A percentile compares a stretch with the other conserved stretches of the same genome.
phyloP scores from a whole-genome alignment of 2,329 filamentous ascomycete species.

The Fusarium begoniae region DNA sequence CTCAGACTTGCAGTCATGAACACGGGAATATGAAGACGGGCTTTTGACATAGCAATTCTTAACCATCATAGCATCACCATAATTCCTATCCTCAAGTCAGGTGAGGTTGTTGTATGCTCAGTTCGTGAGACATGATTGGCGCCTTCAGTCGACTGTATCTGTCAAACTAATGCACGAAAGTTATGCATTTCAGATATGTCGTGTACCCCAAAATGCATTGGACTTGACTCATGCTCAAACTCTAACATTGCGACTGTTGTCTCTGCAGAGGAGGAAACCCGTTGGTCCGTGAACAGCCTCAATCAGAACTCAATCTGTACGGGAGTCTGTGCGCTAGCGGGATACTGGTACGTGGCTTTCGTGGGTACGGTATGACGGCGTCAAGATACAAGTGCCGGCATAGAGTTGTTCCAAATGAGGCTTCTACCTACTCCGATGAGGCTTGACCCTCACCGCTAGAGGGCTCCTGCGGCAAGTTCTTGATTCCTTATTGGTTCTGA shows the following conservation, averaged over 20 bases:
- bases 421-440: neutral
- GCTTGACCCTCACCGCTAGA: neutral
- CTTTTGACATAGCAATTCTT: neutral
- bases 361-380: neutral
- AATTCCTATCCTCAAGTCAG: neutral
- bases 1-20: neutral
- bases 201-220: neutral
- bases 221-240: neutral
- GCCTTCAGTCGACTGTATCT: neutral
- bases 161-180: neutral
- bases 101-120: neutral
- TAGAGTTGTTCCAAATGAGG: too few relatives aligned
- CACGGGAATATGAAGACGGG: neutral
- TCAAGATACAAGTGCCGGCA: neutral
- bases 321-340: neutral
- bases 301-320: neutral
- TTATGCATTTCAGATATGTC: neutral
- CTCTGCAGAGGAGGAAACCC: neutral
- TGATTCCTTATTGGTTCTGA: neutral
- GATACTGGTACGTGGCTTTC: neutral
- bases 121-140: neutral
- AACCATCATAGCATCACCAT: too few relatives aligned
- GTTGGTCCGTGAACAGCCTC: neutral
- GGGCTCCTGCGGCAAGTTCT: neutral
- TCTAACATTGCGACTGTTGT: neutral